Base-by-base conservation (phyloP, 306 rosid genomes). In the Styphnolobium japonicum region DNA sequence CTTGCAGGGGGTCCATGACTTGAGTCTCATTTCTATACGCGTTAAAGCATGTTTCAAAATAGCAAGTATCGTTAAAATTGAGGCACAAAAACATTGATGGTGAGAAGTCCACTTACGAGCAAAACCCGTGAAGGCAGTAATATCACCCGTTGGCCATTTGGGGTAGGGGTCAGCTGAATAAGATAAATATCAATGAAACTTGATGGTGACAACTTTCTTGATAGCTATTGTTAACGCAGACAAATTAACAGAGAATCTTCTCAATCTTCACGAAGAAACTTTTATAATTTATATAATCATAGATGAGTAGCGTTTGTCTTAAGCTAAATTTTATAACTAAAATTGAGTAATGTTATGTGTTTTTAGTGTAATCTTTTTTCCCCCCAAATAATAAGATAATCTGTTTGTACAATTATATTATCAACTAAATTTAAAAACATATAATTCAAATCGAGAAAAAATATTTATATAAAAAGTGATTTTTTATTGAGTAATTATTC, bases 31-130 rank as follows among this genome's bases (percentile, higher is more conserved):
- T 76, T 34, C 53, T 42, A 14, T 69, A 51, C 27, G 58, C 71
- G n/a, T 62, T 19, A 66, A 43, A 60, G 83, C 77, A 58, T 61
- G 73, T 71, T 71, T 80, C 57, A 62, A 61, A 52, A 56, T 66
- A 42, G 64, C 51, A 34, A 31, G 53, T 70, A 63, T 27, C 42
- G 43, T 51, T 79, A 62, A 69, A 46, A 43, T n/a, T 72, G 63
- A 66, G 67, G 55, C 40, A 55, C 43, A 45, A 18, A 45, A 10
- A 22, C 36, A 57, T 31, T 23, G 55, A 10, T 4, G 18, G 27
- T 19, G 49, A 55, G 12, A n/a, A 49, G 34, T 70, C 21, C 45
- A 56, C 23, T 29, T 22, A 21, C 23, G 12, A 19, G 31, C 43
- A 29, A 83, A 81, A 36, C 55, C 65, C 56, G 53, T 77, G 75